These are phyloP conservation scores for Passiflora organensis DNA, from an alignment of 345 rosid species.

Conservation along the genomic window DNA sequence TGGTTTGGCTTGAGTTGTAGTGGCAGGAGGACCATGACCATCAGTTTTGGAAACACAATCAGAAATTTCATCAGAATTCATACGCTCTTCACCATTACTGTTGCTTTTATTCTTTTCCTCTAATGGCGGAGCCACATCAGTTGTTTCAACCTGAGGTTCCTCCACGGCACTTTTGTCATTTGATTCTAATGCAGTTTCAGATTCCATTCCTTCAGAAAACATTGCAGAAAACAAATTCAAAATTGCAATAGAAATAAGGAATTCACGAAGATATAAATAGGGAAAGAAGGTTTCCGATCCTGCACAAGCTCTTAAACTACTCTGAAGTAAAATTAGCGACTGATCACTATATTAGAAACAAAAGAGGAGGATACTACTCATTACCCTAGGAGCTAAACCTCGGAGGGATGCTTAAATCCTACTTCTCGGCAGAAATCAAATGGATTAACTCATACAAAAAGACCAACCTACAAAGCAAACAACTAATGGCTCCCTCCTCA, in stretches of 20 bases:
- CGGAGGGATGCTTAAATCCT: too few species aligned
- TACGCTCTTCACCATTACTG: constrained; percentile 17
- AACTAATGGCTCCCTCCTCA: too few species aligned
- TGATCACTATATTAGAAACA: too few species aligned
- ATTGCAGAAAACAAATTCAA: constrained; percentile 13
- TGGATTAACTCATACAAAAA: too few species aligned
- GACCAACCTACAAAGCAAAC: too few species aligned
- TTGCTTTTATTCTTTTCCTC: constrained; percentile 33
- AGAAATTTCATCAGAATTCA: constrained; percentile 21
- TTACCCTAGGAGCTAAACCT: not conserved
- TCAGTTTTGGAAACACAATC: constrained; percentile 28
- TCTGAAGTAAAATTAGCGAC: too few species aligned
- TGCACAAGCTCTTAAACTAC: not conserved
- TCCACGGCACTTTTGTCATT: constrained; percentile 33
- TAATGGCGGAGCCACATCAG: constrained; percentile 13
- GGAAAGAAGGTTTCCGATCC: not conserved
- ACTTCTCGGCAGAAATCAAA: too few species aligned
- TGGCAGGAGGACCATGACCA: constrained; percentile 20
- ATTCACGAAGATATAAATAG: not conserved
- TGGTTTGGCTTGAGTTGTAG: constrained; percentile 20
- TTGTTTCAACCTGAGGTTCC: constrained; percentile 27
- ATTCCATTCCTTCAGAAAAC: constrained; percentile 44
- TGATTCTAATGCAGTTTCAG: constrained; percentile 35
- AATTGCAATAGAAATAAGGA: constrained; percentile 4
- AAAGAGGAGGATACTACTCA: not conserved